Percentiles rank a stretch among this genome's conserved stretches.
phyloP scores from a whole-genome alignment of 1,284 basidiomycete species.

The Cryptococcus sp. region DNA sequence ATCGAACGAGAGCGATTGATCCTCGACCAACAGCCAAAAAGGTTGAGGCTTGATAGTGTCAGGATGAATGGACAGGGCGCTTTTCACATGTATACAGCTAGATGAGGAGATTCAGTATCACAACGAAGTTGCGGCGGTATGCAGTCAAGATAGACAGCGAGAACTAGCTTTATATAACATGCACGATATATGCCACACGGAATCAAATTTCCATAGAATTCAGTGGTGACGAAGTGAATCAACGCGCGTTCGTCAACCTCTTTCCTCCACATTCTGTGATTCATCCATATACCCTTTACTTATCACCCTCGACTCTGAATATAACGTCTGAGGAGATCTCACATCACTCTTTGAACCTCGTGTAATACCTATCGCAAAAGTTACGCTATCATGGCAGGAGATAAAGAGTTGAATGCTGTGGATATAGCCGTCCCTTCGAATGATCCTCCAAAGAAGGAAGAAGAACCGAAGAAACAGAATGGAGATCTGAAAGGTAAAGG shows the following conservation, averaged over 20 bases:
- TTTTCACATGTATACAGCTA: neutral
- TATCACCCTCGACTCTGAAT: neutral
- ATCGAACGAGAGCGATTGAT: constrained; percentile 71
- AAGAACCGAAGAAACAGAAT: constrained; percentile 50
- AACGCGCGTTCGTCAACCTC: neutral
- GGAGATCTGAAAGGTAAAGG: constrained; percentile 40
- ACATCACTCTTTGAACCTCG: no score
- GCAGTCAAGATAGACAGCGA: no score
- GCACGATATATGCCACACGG: neutral
- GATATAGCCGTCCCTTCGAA: constrained; percentile 48
- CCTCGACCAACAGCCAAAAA: constrained; percentile 29
- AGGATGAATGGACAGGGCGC: neutral
- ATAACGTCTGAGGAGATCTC: neutral
- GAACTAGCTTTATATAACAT: neutral
- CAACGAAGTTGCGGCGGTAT: no score
- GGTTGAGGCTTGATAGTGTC: neutral
- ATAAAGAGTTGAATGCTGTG: constrained; percentile 21
- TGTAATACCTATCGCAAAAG: neutral
- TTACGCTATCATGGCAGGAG: neutral
- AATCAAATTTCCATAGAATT: neutral
- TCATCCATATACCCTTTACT: neutral
- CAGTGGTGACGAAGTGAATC: neutral
- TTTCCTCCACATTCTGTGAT: neutral
- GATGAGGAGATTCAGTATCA: no score
- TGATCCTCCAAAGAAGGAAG: constrained; percentile 48